Evolutionary conservation across 2,329 filamentous ascomycete genomes (phyloP), one percentile per base, ranked within the genome.

Genomic region (Alternaria consortialis): DNA sequence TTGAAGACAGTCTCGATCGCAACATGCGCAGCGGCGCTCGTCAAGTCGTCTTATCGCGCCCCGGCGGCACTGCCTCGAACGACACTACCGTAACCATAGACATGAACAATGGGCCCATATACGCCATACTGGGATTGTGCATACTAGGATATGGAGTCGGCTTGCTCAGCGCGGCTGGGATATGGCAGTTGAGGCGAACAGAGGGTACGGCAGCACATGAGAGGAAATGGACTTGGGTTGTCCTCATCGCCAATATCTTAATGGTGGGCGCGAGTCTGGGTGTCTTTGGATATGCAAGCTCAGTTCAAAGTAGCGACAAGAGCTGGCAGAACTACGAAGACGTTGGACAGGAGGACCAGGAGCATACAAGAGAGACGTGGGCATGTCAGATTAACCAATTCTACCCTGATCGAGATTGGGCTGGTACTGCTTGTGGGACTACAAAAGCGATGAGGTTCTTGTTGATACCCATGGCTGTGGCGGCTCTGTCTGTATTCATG

Each of bases 161-260:
- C n/a, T 60, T 64, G 23, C 29, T 77, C 8, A 65, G 62, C 9
- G 50, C 53, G 2, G 70, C 70, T 29, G 74, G 67, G 0, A 69
- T 73, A 48, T 77, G 73, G 74, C 74, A 77, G 43, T 50, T 77
- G 59, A 58, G 68, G n/a, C 66, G 66, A 13, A 60, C 73, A 2
- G 64, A 75, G 50, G 74, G 73, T 25, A 69, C 60, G 15, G 60
- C 61, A 27, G 29, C 56, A 13, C 62, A 67, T 53, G 68, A 74
- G 58, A 58, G 73, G 29, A 32, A 52, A 11, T 77, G 74, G 74
- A 65, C 60, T 7, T 77, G 74, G 74, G 39, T 58, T 5, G 46
- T 69, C n/a, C n/a, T 73, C 1, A 11, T 69, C 4, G 46, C 58
- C 31, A 72, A 71, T 34, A 9, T 71, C 9, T 17, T 67, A 0